These are phyloP conservation scores for Gelatoporia subvermispora DNA, from an alignment of 768 basidiomycete genomes.

Conservation along the genomic window DNA sequence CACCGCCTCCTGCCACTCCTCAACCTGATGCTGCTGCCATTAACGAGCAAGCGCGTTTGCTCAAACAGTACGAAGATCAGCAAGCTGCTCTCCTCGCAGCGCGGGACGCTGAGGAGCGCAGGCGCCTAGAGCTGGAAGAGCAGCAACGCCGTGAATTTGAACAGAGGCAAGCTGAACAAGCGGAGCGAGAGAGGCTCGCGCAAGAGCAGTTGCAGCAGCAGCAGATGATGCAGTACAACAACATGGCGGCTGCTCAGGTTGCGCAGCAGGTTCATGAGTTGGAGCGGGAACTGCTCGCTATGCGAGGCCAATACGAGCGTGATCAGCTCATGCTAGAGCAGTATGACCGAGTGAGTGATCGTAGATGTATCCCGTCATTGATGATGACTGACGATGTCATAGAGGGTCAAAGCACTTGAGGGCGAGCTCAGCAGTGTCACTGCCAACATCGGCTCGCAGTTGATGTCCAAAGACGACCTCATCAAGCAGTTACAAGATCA, in stretches of 20 bases:
- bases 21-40: constrained; percentile 66
- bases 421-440: constrained; percentile 75
- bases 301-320: constrained; percentile 96
- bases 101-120: constrained; percentile 78
- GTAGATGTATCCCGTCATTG: background rate
- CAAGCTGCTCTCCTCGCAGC: constrained; percentile 82
- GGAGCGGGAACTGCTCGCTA: constrained; percentile 84
- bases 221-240: constrained; percentile 77
- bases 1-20: constrained; percentile 70
- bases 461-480: constrained; percentile 89
- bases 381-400: constrained; percentile 1
- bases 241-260: constrained; percentile 69
- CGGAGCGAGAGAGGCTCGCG: constrained; percentile 80
- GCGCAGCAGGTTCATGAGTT: constrained; percentile 75
- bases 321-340: constrained; percentile 97
- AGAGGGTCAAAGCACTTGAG: constrained; percentile 96
- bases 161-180: constrained; percentile 80
- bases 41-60: constrained; percentile 87
- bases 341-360: constrained; percentile 78
- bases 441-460: constrained; percentile 77
- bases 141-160: constrained; percentile 87
- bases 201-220: constrained; percentile 85
- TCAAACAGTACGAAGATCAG: constrained; percentile 95
- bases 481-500: constrained; percentile 96
- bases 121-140: constrained; percentile 70